These are phyloP conservation scores for Tricholoma sp. DNA, from an alignment of 768 basidiomycete species.

Conservation along the genomic window DNA sequence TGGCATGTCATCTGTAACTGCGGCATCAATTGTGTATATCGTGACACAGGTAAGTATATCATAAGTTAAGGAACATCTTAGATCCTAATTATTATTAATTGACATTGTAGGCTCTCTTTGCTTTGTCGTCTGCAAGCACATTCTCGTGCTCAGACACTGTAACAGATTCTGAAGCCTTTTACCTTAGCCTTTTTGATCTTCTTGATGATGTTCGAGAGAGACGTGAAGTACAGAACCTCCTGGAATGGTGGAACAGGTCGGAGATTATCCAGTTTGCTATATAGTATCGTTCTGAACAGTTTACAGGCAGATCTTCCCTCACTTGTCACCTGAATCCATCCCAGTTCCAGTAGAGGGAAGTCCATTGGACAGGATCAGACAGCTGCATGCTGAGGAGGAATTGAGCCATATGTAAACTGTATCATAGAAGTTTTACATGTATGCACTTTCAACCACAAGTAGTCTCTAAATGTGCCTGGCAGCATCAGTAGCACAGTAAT, in stretches of 20 bases:
- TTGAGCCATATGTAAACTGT: neutral
- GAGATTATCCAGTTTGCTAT: neutral
- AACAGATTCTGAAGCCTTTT: constrained; percentile 1
- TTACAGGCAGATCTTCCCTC: neutral
- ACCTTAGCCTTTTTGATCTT: neutral
- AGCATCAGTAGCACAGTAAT: neutral
- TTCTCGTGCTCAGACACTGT: constrained; percentile 1
- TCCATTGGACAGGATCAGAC: neutral
- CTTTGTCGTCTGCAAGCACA: neutral
- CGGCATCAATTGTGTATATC: neutral
- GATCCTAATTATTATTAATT: neutral
- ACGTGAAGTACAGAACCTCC: neutral
- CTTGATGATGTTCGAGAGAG: neutral
- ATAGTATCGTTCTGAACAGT: neutral
- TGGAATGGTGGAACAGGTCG: constrained; percentile 2
- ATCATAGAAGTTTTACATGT: neutral
- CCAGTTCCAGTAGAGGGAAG: neutral
- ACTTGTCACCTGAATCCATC: neutral
- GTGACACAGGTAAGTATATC: neutral
- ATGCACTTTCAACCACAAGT: neutral
- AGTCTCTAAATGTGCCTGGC: neutral
- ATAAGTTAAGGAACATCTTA: neutral
- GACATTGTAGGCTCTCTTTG: constrained; percentile 1
- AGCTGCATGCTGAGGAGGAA: neutral
- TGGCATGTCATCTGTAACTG: neutral